Conservation (phyloP, 345 rosid species). For the Heritiera littoralis region DNA sequence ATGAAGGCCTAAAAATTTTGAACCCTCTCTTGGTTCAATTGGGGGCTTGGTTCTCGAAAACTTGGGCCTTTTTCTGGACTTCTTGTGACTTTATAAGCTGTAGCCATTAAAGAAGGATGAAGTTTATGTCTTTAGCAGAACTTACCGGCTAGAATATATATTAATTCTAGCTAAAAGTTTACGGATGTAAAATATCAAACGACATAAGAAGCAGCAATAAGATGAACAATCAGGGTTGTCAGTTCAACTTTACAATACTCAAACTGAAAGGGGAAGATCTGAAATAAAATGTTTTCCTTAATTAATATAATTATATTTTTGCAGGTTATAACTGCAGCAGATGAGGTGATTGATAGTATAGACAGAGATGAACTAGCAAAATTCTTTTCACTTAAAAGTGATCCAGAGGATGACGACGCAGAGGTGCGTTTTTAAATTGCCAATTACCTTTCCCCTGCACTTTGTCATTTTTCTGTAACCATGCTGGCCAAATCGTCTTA, state of each 20-base stretch:
- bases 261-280: neutral
- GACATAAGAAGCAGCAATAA: neutral
- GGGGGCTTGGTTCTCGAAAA: neutral
- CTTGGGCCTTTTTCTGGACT: neutral
- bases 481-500: neutral
- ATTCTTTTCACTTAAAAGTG: conserved; percentile 64
- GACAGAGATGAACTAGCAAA: conserved; percentile 77
- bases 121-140: neutral
- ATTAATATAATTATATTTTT: conserved; percentile 25
- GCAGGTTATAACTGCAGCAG: conserved; percentile 78
- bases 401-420: conserved; percentile 90
- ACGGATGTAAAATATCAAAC: neutral
- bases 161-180: neutral
- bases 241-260: neutral
- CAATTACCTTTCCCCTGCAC: neutral
- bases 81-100: neutral
- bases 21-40: neutral
- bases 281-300: neutral
- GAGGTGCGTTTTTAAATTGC: conserved; percentile 51
- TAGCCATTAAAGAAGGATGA: neutral
- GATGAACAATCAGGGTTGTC: neutral
- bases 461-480: neutral
- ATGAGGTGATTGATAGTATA: conserved; percentile 74
- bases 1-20: neutral
- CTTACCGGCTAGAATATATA: neutral